Evolutionary conservation across 2,329 filamentous ascomycete species (phyloP), one percentile per base, ranked within the genome.

Genomic region (Talaromyces sp.): DNA sequence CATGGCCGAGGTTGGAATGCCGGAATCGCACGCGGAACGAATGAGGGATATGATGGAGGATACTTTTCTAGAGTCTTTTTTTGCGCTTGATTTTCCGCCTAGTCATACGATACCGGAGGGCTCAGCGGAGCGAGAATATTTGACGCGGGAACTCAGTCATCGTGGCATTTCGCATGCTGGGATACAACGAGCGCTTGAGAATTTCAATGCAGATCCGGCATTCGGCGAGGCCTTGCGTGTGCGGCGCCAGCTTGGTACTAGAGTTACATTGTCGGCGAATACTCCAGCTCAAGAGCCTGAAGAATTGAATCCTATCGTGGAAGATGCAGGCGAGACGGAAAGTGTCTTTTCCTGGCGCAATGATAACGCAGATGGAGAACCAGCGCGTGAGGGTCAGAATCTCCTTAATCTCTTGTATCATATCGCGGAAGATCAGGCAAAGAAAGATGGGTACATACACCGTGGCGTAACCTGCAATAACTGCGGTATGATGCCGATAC

Each of bases 341-440:
- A 83, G 76, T 63, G 74, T 81, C 15, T 80, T 80, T 63, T 80
- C 80, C 10, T 81, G 78, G 77, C 73, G 78, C 19, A 77, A 79
- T 51, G 77, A 75, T 5, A 76, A 79, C 62, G 77, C 80, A 47
- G 81, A 81, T 40, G 73, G 77, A 11, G 69, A 74, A 67, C 70
- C 78, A 69, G 71, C 76, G 64, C 70, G 77, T 8, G 82, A 84
- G 66, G 91, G 91, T 6, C 91, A 95, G 72, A 93, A 93, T 67
- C 88, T 96, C 58, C 89, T 96, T 54, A 91, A 89, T 68, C 83
- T 97, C 1, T 83, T 98, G 0, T 98, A 97, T 74, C 88, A 93
- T 66, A 96, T 98, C 56, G 96, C 93, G 0, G 93, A 97, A 77
- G 93, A 98, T 70, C 93, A 97, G 74, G 92, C 93, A 1, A 87